These are phyloP conservation scores for Ramalina peruviana DNA, from an alignment of 495 filamentous ascomycete genomes.

Conservation along the genomic window DNA sequence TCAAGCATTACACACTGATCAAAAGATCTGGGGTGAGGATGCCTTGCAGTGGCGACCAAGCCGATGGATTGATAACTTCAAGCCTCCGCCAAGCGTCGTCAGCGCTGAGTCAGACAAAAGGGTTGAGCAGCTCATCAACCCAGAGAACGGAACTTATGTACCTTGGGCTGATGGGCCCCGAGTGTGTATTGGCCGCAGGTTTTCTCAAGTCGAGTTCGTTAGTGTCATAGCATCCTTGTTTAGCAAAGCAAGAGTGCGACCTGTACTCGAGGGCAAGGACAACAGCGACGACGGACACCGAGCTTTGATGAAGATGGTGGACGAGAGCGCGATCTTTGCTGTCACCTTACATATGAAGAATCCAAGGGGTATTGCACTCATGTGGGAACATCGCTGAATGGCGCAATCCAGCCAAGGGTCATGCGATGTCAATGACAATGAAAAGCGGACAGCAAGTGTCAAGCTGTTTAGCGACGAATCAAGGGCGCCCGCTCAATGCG, in stretches of 20 bases:
- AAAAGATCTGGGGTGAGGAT: slow-evolving; percentile 32
- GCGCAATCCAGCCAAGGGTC: too few relatives aligned
- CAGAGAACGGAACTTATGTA: slow-evolving; percentile 49
- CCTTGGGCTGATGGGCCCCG: slow-evolving; percentile 63
- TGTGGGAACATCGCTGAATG: slow-evolving; percentile 3
- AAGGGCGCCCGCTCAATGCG: too few relatives aligned
- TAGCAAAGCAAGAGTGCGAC: slow-evolving; percentile 47
- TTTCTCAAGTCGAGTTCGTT: slow-evolving; percentile 65
- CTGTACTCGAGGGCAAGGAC: slow-evolving; percentile 47
- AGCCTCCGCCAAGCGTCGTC: slow-evolving; percentile 8
- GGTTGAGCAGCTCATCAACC: slow-evolving; percentile 29
- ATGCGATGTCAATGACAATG: too few relatives aligned
- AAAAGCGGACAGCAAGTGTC: too few relatives aligned
- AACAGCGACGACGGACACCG: slow-evolving; percentile 5
- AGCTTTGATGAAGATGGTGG: slow-evolving; percentile 5
- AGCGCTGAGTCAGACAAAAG: slow-evolving; percentile 18
- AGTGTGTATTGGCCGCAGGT: slow-evolving; percentile 56
- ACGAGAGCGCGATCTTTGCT: slow-evolving; percentile 5
- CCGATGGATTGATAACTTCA: slow-evolving; percentile 23
- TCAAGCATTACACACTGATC: slow-evolving; percentile 26
- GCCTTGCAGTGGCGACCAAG: slow-evolving; percentile 32
- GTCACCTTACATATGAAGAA: slow-evolving; percentile 15
- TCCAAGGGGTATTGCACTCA: slow-evolving; percentile 4
- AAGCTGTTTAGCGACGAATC: too few relatives aligned
- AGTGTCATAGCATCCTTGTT: slow-evolving; percentile 52